Percentiles rank a stretch among this genome's conserved stretches.
These are phyloP conservation scores for Prunus armeniaca DNA, from an alignment of 306 rosid species.

Conservation along the genomic window DNA sequence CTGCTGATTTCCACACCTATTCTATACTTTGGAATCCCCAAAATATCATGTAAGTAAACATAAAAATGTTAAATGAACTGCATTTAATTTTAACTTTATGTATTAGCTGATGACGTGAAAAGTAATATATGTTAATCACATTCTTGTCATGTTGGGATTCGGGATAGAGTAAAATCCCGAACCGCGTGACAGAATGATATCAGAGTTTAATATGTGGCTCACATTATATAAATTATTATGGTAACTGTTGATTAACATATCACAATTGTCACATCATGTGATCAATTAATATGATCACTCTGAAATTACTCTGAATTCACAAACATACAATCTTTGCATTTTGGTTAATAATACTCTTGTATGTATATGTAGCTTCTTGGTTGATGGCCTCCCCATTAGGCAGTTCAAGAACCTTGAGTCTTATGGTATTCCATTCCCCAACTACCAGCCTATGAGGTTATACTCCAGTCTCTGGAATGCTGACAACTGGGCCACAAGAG, in stretches of 20 bases:
- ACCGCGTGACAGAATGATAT: no score
- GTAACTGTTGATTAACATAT: no score
- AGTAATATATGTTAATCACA: not conserved
- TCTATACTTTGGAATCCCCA: slow-evolving; percentile 38
- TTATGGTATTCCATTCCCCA: slow-evolving; percentile 26
- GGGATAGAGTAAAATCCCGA: no score
- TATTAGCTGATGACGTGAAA: no score
- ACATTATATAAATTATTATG: no score
- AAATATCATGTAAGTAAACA: slow-evolving; percentile 27
- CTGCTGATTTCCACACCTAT: slow-evolving; percentile 40
- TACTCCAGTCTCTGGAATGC: slow-evolving; percentile 47
- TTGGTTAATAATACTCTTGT: not conserved
- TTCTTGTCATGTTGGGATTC: not conserved
- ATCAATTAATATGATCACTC: no score
- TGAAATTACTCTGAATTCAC: not conserved
- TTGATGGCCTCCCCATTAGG: slow-evolving; percentile 38
- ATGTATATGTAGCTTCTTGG: slow-evolving; percentile 26
- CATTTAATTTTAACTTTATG: no score
- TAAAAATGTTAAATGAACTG: not conserved
- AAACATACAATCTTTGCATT: not conserved
- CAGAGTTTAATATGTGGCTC: no score
- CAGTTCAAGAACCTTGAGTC: slow-evolving; percentile 37
- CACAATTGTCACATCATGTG: no score
- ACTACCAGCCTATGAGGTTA: slow-evolving; percentile 32
- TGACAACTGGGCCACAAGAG: slow-evolving; percentile 39